A percentile compares a stretch with the other conserved stretches of the same genome.
These are phyloP conservation scores for Xylaria telfairii DNA, from an alignment of 495 filamentous ascomycete species.

Conservation along the genomic window DNA sequence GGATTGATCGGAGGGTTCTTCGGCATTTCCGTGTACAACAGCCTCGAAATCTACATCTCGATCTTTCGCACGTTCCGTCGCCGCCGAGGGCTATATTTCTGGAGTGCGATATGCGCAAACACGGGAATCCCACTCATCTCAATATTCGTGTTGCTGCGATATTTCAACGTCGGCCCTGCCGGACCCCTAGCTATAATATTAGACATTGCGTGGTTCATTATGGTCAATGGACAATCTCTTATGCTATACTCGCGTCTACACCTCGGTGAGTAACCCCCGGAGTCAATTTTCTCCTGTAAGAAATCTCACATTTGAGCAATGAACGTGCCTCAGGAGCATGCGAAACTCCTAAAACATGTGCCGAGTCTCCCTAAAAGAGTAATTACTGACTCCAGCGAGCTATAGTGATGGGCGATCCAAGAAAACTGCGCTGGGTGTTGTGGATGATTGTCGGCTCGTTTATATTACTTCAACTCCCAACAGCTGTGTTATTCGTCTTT, in stretches of 20 bases:
- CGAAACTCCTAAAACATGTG: too few relatives aligned
- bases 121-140: slow-evolving; percentile 62
- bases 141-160: slow-evolving; percentile 56
- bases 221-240: slow-evolving; percentile 71
- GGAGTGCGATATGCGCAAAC: slow-evolving; percentile 46
- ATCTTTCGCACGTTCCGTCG: slow-evolving; percentile 54
- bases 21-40: slow-evolving; percentile 48
- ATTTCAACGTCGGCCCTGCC: slow-evolving; percentile 49
- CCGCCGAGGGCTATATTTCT: slow-evolving; percentile 49
- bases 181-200: slow-evolving; percentile 48
- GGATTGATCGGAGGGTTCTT: slow-evolving; percentile 32
- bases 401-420: slow-evolving; percentile 51
- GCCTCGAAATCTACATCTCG: slow-evolving; percentile 50
- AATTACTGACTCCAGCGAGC: too few relatives aligned
- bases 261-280: too few relatives aligned
- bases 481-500: slow-evolving; percentile 49
- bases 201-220: slow-evolving; percentile 61
- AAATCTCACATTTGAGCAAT: too few relatives aligned
- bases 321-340: too few relatives aligned
- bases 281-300: too few relatives aligned
- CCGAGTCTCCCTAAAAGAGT: too few relatives aligned
- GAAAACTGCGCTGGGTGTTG: slow-evolving; percentile 58
- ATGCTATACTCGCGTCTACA: slow-evolving; percentile 72
- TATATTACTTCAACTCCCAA: slow-evolving; percentile 61
- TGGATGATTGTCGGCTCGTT: slow-evolving; percentile 64